These are phyloP conservation scores for Dysphania ambrosioides DNA, from an alignment of 148 eudicot species.

Conservation along the genomic window DNA sequence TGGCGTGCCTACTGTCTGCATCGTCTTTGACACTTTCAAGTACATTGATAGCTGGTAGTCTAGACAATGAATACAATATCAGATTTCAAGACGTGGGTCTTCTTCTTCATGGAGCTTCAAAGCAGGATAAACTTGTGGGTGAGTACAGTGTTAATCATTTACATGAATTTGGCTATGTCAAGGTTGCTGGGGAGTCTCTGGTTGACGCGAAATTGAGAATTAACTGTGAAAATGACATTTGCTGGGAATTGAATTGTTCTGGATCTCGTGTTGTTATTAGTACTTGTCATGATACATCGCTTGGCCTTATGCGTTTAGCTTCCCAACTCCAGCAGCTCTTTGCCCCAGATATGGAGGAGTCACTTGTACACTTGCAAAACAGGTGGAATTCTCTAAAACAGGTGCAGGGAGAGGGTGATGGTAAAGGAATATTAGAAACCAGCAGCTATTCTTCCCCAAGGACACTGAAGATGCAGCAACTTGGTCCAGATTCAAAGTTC, in stretches of 20 bases:
- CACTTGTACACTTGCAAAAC: constrained; percentile 73
- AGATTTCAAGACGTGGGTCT: constrained; percentile 69
- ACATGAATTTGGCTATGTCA: constrained; percentile 63
- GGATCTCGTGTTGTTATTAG: constrained; percentile 53
- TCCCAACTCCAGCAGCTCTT: constrained; percentile 86
- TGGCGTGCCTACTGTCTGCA: constrained; percentile 77
- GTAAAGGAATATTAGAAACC: constrained; percentile 18
- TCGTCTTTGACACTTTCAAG: constrained; percentile 64
- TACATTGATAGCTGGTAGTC: constrained; percentile 34
- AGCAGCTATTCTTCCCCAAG: constrained; percentile 34
- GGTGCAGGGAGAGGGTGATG: constrained; percentile 39
- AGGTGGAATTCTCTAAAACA: constrained; percentile 76
- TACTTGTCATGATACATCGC: constrained; percentile 88
- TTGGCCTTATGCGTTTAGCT: constrained; percentile 57
- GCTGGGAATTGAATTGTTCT: constrained; percentile 77
- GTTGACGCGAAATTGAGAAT: constrained; percentile 53
- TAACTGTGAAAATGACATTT: constrained; percentile 42
- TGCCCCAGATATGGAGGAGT: constrained; percentile 88
- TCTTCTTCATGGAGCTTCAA: constrained; percentile 50
- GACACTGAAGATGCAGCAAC: constrained; percentile 38
- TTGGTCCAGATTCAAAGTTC: constrained; percentile 34
- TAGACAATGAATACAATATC: constrained; percentile 49
- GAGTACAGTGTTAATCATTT: constrained; percentile 51
- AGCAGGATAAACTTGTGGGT: constrained; percentile 28
- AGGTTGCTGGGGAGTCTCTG: constrained; percentile 68